phyloP scores from a whole-genome alignment of 2,329 filamentous ascomycete species.

The Epichloe sylvatica region DNA sequence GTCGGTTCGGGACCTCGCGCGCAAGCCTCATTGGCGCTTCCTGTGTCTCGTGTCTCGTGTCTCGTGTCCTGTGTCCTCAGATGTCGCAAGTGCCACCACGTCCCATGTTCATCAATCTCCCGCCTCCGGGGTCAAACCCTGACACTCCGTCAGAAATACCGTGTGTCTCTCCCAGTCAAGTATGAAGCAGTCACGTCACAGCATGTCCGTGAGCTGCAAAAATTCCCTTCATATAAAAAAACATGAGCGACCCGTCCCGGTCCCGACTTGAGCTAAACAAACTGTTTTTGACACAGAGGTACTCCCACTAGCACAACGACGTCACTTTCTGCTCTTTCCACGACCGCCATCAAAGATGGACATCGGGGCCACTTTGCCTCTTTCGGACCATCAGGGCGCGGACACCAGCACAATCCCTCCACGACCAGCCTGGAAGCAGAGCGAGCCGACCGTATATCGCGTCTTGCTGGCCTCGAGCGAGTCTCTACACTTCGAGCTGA shows the following conservation, averaged over 20 bases:
- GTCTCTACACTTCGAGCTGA: conserved; percentile 60
- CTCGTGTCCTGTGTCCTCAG: not conserved
- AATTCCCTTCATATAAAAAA: too few species aligned
- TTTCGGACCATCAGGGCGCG: conserved; percentile 32
- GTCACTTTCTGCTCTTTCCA: conserved; percentile 80
- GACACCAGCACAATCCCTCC: conserved; percentile 43
- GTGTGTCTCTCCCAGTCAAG: conserved; percentile 35
- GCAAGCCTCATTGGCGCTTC: not conserved
- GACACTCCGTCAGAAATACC: conserved; percentile 83
- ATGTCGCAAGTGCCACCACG: conserved; percentile 29
- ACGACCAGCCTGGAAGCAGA: conserved; percentile 75
- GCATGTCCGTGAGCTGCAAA: not conserved
- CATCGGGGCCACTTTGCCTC: conserved; percentile 65
- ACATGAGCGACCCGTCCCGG: not conserved
- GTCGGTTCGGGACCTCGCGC: not conserved
- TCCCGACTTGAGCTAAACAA: not conserved
- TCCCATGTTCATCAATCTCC: conserved; percentile 70
- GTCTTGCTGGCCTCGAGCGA: conserved; percentile 79
- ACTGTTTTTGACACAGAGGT: conserved; percentile 28
- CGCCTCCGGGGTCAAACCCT: conserved; percentile 66
- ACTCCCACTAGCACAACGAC: conserved; percentile 89
- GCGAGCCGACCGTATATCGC: conserved; percentile 87
- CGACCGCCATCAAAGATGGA: conserved; percentile 91
- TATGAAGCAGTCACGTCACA: not conserved
- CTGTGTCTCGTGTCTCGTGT: not conserved